A percentile compares a stretch with the other conserved stretches of the same genome.
phyloP scores from a whole-genome alignment of 192 early-diverging fungal species.

The Dispira simplex region DNA sequence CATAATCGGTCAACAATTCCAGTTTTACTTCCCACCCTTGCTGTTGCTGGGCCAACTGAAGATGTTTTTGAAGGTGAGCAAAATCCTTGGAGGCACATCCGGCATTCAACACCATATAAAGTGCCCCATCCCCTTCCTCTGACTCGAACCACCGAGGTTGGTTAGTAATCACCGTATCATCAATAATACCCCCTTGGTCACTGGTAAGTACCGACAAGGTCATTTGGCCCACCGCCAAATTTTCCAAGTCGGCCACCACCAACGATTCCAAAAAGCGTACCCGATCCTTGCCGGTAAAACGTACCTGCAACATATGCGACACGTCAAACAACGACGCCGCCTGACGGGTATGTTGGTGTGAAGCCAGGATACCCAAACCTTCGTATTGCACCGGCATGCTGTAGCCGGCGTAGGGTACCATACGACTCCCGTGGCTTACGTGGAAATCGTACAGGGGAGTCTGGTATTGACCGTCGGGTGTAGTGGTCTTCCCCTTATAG shows the following conservation, averaged over 20 bases:
- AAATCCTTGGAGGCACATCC: constrained; percentile 95
- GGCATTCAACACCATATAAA: constrained; percentile 93
- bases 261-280: constrained; percentile 77
- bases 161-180: constrained; percentile 94
- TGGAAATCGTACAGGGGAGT: constrained; percentile 90
- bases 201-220: constrained; percentile 93
- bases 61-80: constrained; percentile 66
- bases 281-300: constrained; percentile 76
- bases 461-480: constrained; percentile 10
- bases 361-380: constrained; percentile 68
- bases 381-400: constrained; percentile 90
- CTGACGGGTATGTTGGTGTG: constrained; percentile 78
- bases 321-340: constrained; percentile 95
- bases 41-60: constrained; percentile 56
- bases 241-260: constrained; percentile 73
- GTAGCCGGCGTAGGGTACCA: constrained; percentile 97
- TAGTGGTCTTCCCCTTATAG: too few species aligned
- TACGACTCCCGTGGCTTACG: constrained; percentile 80
- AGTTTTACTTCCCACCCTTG: constrained; percentile 84
- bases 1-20: constrained; percentile 69
- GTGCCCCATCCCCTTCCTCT: constrained; percentile 15
- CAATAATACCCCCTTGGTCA: constrained; percentile 92
- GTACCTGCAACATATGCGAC: constrained; percentile 94
- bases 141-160: constrained; percentile 18
- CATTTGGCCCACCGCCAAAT: constrained; percentile 56